phyloP scores from a whole-genome alignment of 2,329 filamentous ascomycete species.

The Elsinoe arachidis region DNA sequence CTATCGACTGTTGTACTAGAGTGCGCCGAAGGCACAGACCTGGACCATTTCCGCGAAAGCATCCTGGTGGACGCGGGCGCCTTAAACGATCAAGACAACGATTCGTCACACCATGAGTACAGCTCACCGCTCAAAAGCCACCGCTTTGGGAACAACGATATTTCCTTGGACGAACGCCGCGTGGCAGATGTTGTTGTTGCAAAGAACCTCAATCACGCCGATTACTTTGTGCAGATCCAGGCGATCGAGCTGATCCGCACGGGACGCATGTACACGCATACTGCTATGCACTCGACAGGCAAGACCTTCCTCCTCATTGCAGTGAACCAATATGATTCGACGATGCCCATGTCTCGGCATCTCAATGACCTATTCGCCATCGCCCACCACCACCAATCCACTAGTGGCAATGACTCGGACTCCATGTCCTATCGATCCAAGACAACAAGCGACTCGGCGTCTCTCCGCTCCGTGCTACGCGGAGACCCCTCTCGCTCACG shows the following conservation, averaged over 20 bases:
- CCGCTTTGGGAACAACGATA: conserved; percentile 9
- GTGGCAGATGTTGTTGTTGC: conserved; percentile 80
- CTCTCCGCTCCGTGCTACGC: neutral
- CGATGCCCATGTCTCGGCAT: conserved; percentile 32
- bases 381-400: conserved; percentile 70
- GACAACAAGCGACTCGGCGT: neutral
- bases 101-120: conserved; percentile 14
- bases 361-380: conserved; percentile 78
- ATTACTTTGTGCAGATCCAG: conserved; percentile 74
- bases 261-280: conserved; percentile 66
- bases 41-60: conserved; percentile 70
- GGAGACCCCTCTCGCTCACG: neutral
- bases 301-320: conserved; percentile 73
- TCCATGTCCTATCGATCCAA: neutral
- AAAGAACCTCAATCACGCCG: conserved; percentile 65
- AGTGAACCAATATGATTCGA: conserved; percentile 44
- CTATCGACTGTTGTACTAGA: conserved; percentile 61
- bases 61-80: conserved; percentile 46
- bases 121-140: conserved; percentile 18
- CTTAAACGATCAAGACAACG: conserved; percentile 18
- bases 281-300: conserved; percentile 63
- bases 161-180: conserved; percentile 38
- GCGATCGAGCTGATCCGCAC: conserved; percentile 68
- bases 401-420: conserved; percentile 44
- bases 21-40: conserved; percentile 62